Conservation (phyloP, 495 filamentous ascomycete genomes). For the Astrothelium macrocarpum region DNA sequence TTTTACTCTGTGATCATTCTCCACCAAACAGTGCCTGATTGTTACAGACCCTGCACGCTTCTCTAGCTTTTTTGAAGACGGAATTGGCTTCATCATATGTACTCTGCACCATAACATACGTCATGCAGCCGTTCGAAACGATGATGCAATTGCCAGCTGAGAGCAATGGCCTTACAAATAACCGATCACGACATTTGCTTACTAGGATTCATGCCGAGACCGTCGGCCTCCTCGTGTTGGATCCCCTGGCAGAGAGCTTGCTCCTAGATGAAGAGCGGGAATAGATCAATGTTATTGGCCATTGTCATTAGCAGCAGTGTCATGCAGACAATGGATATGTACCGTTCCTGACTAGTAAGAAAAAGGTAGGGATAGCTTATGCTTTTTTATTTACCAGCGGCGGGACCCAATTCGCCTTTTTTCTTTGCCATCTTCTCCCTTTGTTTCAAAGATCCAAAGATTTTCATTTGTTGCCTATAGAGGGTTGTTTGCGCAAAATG, state of each 20-base stretch:
- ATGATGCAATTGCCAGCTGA: slow-evolving; percentile 2
- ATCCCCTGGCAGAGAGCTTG: not conserved
- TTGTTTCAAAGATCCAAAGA: no score
- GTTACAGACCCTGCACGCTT: no score
- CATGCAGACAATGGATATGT: not conserved
- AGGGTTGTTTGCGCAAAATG: not conserved
- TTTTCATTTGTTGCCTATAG: no score
- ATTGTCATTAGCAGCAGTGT: not conserved
- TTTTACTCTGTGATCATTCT: no score
- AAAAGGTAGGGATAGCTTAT: slow-evolving; percentile 3
- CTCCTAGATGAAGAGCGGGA: not conserved
- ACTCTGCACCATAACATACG: no score
- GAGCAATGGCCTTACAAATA: not conserved
- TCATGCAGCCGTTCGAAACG: not conserved
- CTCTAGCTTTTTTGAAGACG: no score
- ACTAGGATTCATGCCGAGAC: not conserved
- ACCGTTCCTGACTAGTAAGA: slow-evolving; percentile 5
- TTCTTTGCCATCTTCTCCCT: not conserved
- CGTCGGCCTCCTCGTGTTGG: not conserved
- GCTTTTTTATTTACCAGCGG: not conserved
- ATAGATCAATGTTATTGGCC: not conserved
- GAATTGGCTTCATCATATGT: no score
- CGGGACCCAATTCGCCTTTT: not conserved
- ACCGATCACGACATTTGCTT: slow-evolving; percentile 3
- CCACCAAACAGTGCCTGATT: no score